Base-by-base conservation (phyloP, 2,329 filamentous ascomycete species). In the Ploettnerulaceae sp. region DNA sequence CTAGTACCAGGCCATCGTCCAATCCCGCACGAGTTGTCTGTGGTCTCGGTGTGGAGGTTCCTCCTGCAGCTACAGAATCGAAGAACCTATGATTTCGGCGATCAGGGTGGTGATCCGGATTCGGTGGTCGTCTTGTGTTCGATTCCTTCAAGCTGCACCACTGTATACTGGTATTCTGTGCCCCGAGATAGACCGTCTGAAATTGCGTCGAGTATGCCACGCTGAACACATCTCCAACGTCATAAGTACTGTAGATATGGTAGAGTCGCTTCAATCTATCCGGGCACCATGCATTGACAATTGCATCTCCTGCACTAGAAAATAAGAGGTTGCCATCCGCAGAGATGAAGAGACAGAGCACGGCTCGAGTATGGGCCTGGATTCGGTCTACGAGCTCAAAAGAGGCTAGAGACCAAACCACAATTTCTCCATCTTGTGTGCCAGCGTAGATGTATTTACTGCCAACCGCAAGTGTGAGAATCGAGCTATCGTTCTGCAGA, bases 151-250 rank as follows among this genome's bases (percentile, higher is more conserved):
- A 70, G 54, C 82, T 77, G 58, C 89, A 86, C 93, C 93, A 98
- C 73, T 95, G 90, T 42, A 96, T 93, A 29, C 85, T 89, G 6
- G 89, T 93, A 62, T 97, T 96, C 64, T 97, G 93, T 0, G 89
- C 88, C 47, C 93, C 93, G 33, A 95, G 78, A 65, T 95, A 97
- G 3, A 95, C 76, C 0, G 86, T 95, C 56, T 91, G 79, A 59
- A 88, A 74, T 56, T 81, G 76, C 5, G 81, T 71, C 3, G 89
- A 95, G 66, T 95, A 96, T 1, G 84, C 85, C n/a, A 95, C 83
- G 57, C 89, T 95, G 65, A 97, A 97, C 49, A 98, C 81, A 69
- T 98, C 93, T 49, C 93, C 93, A 31, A 95, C 86, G 59, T 97
- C 93, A 67, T 95, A 91, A 38, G 84, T 84, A 53, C 89, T 94